Evolutionary conservation across 192 early-diverging fungal genomes (phyloP).

Genomic region (Dissophora ornata): DNA sequence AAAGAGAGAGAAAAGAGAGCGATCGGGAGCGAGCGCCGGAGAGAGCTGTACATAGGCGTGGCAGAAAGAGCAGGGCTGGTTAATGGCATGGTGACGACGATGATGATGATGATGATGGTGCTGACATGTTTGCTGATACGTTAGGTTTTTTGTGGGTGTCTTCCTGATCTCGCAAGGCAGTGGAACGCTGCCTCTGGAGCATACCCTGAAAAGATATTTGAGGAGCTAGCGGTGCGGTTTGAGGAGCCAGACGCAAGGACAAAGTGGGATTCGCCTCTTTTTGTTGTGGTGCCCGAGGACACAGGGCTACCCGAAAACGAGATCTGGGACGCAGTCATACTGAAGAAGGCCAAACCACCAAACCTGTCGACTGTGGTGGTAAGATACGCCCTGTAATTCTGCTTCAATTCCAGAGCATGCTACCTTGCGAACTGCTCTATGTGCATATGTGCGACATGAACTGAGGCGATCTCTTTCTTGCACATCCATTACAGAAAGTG

Average conservation of each 20-base stretch:
- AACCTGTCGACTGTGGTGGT: constrained; percentile 88
- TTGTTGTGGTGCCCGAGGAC: constrained; percentile 85
- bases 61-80: too few species aligned
- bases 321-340: constrained; percentile 83
- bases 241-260: constrained; percentile 94
- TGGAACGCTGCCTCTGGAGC: constrained; percentile 34
- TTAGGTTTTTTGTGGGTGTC: constrained; percentile 46
- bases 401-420: too few species aligned
- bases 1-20: too few species aligned
- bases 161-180: constrained; percentile 32
- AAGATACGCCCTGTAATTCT: too few species aligned
- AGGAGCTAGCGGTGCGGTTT: constrained; percentile 85
- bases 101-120: too few species aligned
- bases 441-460: neutral
- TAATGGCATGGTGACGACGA: too few species aligned
- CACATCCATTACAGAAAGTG: constrained; percentile 83
- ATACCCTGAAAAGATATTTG: constrained; percentile 69
- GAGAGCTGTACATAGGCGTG: too few species aligned
- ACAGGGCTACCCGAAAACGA: constrained; percentile 66
- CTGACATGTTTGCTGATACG: too few species aligned
- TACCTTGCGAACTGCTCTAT: too few species aligned
- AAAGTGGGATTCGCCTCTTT: constrained; percentile 97
- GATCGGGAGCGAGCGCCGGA: too few species aligned
- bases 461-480: too few species aligned
- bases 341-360: constrained; percentile 79